Percentiles rank a stretch among this genome's conserved stretches.
These are phyloP conservation scores for Fusarium multiceps DNA, from an alignment of 2,329 filamentous ascomycete species.

Conservation along the genomic window DNA sequence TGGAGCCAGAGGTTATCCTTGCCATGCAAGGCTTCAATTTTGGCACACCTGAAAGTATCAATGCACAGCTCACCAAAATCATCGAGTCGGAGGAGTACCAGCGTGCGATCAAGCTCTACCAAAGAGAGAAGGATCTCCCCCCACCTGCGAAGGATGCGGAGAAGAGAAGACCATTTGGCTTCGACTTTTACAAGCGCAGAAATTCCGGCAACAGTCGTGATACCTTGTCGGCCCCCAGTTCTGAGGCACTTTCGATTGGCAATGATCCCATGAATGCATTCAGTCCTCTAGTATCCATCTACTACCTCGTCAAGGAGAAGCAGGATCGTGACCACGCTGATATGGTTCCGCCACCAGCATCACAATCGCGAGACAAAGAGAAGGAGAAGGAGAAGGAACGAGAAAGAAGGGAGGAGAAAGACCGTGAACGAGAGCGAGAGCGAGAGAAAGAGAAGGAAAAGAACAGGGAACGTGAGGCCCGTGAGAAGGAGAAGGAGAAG, in stretches of 20 bases:
- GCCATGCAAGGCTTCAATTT: constrained; percentile 99
- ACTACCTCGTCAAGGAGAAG: constrained; percentile 96
- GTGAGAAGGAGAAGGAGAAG: constrained; percentile 46
- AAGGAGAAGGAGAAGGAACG: constrained; percentile 47
- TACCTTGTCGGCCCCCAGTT: constrained; percentile 84
- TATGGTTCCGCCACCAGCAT: constrained; percentile 60
- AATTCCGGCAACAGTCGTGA: constrained; percentile 92
- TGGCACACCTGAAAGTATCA: constrained; percentile 85
- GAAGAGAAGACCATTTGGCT: constrained; percentile 86
- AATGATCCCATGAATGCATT: constrained; percentile 93
- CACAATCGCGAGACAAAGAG: constrained; percentile 50
- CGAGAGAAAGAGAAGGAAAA: constrained; percentile 41
- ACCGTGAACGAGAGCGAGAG: constrained; percentile 45
- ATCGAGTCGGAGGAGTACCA: constrained; percentile 96
- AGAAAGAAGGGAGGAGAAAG: constrained; percentile 42
- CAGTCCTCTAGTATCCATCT: constrained; percentile 90
- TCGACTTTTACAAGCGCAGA: constrained; percentile 96
- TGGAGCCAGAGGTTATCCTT: constrained; percentile 85
- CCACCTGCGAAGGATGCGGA: constrained; percentile 74
- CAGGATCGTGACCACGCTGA: constrained; percentile 76
- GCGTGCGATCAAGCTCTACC: constrained; percentile 77
- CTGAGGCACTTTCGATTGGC: constrained; percentile 84
- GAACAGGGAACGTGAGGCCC: constrained; percentile 33
- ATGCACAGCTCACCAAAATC: constrained; percentile 82
- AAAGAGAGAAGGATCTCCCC: constrained; percentile 72